Evolutionary conservation across 192 early-diverging fungal species (phyloP).

Genomic region (Linderina pennispora): DNA sequence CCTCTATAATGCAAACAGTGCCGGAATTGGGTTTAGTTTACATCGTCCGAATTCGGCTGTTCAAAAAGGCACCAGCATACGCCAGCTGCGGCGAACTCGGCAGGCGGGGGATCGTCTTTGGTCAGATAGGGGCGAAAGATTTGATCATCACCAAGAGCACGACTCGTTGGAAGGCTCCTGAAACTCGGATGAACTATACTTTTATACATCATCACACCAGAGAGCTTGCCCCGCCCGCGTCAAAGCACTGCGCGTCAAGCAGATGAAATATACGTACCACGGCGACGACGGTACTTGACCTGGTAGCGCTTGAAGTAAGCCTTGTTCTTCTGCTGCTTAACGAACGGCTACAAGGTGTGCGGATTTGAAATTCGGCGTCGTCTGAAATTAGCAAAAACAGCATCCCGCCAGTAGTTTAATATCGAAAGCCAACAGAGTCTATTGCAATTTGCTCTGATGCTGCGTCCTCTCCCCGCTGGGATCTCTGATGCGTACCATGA

Average conservation of each 20-base stretch:
- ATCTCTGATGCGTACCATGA: constrained; percentile 22
- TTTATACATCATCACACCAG: constrained; percentile 56
- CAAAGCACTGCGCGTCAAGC: background rate
- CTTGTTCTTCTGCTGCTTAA: constrained; percentile 93
- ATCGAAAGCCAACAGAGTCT: no score
- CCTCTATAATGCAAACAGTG: constrained; percentile 64
- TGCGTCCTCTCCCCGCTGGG: background rate
- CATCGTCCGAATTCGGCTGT: no score
- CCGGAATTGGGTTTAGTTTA: no score
- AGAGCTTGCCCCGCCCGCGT: no score
- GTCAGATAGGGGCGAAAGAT: constrained; percentile 93
- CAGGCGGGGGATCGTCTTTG: no score
- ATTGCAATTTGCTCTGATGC: no score
- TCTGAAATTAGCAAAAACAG: background rate
- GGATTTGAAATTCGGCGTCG: background rate
- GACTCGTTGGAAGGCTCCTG: constrained; percentile 46
- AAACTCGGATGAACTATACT: constrained; percentile 78
- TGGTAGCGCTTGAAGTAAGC: constrained; percentile 99
- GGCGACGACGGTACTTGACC: constrained; percentile 98
- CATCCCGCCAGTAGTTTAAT: no score
- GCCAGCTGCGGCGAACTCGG: background rate
- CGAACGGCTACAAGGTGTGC: constrained; percentile 51
- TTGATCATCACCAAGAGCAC: constrained; percentile 48
- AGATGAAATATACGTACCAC: constrained; percentile 62
- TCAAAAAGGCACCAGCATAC: background rate